Percentiles rank a stretch among this genome's conserved stretches.
These are phyloP conservation scores for Botrytis tulipae DNA, from an alignment of 2,329 filamentous ascomycete species.

Conservation along the genomic window DNA sequence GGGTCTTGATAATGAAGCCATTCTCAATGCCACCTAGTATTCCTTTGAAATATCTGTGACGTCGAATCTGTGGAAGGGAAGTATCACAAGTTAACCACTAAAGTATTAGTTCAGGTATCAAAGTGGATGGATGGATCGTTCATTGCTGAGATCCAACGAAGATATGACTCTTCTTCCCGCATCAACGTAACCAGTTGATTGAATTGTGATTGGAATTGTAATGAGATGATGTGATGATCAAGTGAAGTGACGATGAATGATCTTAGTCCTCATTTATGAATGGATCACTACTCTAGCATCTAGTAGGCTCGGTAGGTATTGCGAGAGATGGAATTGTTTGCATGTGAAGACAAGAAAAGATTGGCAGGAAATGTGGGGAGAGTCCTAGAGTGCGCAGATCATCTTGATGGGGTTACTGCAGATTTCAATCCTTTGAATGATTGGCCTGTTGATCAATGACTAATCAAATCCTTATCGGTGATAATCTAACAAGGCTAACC, in stretches of 20 bases:
- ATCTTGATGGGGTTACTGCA: not conserved
- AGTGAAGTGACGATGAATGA: not conserved
- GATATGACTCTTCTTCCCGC: not conserved
- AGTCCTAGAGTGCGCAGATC: not conserved
- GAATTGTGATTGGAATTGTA: not conserved
- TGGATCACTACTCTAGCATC: not conserved
- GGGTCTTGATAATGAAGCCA: constrained; percentile 28
- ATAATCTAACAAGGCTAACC: too few relatives aligned
- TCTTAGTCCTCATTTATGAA: not conserved
- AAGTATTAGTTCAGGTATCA: constrained; percentile 25
- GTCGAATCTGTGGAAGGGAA: not conserved
- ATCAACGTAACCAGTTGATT: too few relatives aligned
- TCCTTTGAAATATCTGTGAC: not conserved
- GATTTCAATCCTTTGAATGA: not conserved
- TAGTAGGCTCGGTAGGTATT: not conserved
- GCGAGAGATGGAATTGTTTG: not conserved
- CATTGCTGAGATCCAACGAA: not conserved
- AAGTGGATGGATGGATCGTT: constrained; percentile 14
- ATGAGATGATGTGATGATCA: not conserved
- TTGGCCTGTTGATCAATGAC: not conserved
- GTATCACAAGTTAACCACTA: constrained; percentile 4
- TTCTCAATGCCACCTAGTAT: not conserved
- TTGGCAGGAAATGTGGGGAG: not conserved
- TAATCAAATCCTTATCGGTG: not conserved
- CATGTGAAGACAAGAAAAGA: not conserved